Percentiles rank a stretch among this genome's conserved stretches.
phyloP scores from a whole-genome alignment of 495 filamentous ascomycete genomes.

The Annulohypoxylon moriforme region DNA sequence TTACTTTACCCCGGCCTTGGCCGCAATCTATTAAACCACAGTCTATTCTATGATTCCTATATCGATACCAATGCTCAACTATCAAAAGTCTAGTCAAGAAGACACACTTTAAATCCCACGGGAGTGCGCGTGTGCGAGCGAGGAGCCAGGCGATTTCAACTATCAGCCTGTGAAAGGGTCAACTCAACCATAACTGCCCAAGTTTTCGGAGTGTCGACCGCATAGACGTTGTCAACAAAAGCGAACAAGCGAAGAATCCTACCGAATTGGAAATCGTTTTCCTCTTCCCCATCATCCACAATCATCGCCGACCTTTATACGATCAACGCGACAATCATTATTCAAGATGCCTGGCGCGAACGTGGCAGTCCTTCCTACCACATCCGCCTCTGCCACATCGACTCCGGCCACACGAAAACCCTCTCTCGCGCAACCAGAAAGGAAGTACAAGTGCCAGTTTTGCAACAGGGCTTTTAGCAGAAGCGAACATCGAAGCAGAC shows the following conservation, averaged over 20 bases:
- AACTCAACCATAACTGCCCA: conserved; percentile 24
- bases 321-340: conserved; percentile 60
- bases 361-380: conserved; percentile 67
- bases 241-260: conserved; percentile 39
- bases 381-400: conserved; percentile 67
- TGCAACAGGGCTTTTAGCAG: conserved; percentile 96
- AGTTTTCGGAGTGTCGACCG: conserved; percentile 49
- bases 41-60: conserved; percentile 63
- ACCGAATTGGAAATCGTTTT: conserved; percentile 38
- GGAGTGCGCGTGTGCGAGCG: conserved; percentile 64
- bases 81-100: conserved; percentile 59
- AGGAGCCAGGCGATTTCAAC: conserved; percentile 65
- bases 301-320: conserved; percentile 41
- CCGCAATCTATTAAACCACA: conserved; percentile 41
- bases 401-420: conserved; percentile 70
- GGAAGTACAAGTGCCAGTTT: conserved; percentile 99
- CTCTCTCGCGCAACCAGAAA: conserved; percentile 76
- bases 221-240: conserved; percentile 47
- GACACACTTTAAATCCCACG: conserved; percentile 72
- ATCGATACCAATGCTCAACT: conserved; percentile 68
- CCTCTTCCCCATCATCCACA: conserved; percentile 30
- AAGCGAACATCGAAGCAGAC: conserved; percentile 95
- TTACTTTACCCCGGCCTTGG: conserved; percentile 46
- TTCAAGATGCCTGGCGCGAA: conserved; percentile 73
- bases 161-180: conserved; percentile 61